Conservation (phyloP, 805 yeast species). For the Sugiyamaella chiloensis region DNA sequence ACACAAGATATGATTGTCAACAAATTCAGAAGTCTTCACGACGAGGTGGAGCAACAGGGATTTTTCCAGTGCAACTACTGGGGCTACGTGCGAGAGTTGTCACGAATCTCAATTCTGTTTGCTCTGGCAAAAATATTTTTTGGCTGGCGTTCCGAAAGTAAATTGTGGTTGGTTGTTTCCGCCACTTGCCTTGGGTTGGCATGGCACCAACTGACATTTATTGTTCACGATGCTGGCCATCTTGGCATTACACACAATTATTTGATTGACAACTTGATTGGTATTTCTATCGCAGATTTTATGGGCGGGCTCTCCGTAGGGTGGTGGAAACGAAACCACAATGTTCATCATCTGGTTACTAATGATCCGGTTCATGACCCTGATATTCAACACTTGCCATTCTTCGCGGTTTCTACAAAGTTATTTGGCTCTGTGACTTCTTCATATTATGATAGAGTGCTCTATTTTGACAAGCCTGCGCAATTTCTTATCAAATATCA, state of each 20-base stretch:
- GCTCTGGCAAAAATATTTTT: constrained; percentile 49
- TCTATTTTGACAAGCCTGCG: constrained; percentile 69
- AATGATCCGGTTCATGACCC: constrained; percentile 94
- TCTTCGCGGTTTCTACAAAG: constrained; percentile 77
- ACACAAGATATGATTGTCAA: constrained; percentile 58
- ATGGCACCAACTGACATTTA: constrained; percentile 88
- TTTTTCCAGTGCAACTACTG: constrained; percentile 71
- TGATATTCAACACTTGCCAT: constrained; percentile 89
- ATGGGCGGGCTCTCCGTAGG: constrained; percentile 87
- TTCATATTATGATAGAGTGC: constrained; percentile 67
- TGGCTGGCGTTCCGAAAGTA: constrained; percentile 10
- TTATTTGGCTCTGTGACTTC: constrained; percentile 69
- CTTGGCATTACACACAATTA: constrained; percentile 77
- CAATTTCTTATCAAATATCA: constrained; percentile 59
- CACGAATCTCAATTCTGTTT: constrained; percentile 57
- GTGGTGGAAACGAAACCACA: constrained; percentile 95
- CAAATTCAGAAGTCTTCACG: constrained; percentile 61
- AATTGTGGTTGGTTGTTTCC: constrained; percentile 45
- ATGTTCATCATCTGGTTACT: constrained; percentile 89
- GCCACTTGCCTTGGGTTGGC: constrained; percentile 68
- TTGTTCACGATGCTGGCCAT: constrained; percentile 91
- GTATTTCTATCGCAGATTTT: constrained; percentile 70
- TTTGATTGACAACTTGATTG: constrained; percentile 69
- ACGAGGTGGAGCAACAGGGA: constrained; percentile 51
- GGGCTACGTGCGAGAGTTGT: constrained; percentile 65